Conservation (phyloP, 176 grass and related monocot genomes). For the Chloris gayana region DNA sequence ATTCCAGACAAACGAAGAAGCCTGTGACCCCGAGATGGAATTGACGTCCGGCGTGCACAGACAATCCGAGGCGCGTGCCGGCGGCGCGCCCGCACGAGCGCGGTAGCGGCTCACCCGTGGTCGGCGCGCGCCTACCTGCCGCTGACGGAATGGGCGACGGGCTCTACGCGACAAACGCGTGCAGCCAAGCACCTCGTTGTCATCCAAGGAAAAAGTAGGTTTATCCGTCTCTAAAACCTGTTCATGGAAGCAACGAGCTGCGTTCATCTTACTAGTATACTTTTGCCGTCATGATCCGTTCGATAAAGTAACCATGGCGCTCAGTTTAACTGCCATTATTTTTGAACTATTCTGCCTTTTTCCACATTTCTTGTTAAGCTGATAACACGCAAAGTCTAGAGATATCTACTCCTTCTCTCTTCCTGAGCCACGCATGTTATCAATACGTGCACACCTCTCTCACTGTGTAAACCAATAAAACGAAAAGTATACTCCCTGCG, state of each 20-base stretch:
- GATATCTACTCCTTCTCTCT: neutral
- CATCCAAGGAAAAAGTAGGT: neutral
- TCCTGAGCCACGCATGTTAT: neutral
- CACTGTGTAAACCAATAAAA: neutral
- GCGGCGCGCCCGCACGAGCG: neutral
- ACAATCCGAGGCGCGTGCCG: neutral
- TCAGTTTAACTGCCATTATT: too few species aligned
- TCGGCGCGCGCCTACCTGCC: constrained; percentile 16
- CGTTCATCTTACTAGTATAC: neutral
- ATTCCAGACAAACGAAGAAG: too few species aligned
- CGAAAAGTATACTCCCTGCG: too few species aligned
- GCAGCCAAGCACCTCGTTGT: neutral
- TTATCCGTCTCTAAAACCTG: neutral
- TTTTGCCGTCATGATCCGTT: neutral
- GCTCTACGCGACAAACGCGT: constrained; percentile 1
- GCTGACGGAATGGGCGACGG: too few species aligned
- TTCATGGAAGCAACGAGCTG: neutral
- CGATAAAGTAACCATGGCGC: too few species aligned
- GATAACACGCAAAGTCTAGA: too few species aligned
- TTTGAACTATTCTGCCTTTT: too few species aligned
- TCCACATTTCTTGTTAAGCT: too few species aligned
- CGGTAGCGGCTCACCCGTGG: neutral
- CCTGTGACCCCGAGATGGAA: too few species aligned
- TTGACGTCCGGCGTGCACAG: neutral
- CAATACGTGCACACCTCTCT: neutral